Conservation (phyloP, 1,139 yeast species). For the Yamadazyma diospyri region DNA sequence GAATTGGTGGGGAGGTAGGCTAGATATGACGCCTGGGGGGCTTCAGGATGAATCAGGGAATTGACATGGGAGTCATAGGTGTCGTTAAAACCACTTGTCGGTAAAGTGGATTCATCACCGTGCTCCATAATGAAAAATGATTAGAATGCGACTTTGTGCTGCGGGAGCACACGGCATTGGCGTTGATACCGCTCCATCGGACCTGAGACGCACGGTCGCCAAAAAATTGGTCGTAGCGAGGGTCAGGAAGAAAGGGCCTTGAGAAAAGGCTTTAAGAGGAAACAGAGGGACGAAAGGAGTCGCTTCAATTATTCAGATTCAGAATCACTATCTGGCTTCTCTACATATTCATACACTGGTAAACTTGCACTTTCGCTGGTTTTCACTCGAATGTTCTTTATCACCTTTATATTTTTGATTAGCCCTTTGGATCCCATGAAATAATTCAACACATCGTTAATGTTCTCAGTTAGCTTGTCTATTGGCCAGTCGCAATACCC, state of each 20-base stretch:
- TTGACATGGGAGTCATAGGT: too few relatives aligned
- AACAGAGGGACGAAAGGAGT: too few relatives aligned
- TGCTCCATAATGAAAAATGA: too few relatives aligned
- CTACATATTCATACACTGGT: conserved; percentile 27
- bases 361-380: conserved; percentile 63
- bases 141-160: too few relatives aligned
- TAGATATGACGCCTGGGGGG: conserved; percentile 19
- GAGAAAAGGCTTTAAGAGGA: too few relatives aligned
- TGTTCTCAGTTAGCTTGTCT: conserved; percentile 46
- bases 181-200: too few relatives aligned
- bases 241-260: too few relatives aligned
- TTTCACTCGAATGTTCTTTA: conserved; percentile 55
- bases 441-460: conserved; percentile 52
- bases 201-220: too few relatives aligned
- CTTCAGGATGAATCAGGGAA: conserved; percentile 5
- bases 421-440: conserved; percentile 50
- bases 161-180: too few relatives aligned
- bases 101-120: too few relatives aligned
- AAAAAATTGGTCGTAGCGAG: too few relatives aligned
- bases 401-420: conserved; percentile 35
- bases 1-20: conserved; percentile 16
- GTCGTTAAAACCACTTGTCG: too few relatives aligned
- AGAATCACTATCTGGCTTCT: conserved; percentile 19
- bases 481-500: conserved; percentile 49
- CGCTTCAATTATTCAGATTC: conserved; percentile 5